Conservation (phyloP, 768 basidiomycete genomes). For the Cantharellus cinnabarinus region DNA sequence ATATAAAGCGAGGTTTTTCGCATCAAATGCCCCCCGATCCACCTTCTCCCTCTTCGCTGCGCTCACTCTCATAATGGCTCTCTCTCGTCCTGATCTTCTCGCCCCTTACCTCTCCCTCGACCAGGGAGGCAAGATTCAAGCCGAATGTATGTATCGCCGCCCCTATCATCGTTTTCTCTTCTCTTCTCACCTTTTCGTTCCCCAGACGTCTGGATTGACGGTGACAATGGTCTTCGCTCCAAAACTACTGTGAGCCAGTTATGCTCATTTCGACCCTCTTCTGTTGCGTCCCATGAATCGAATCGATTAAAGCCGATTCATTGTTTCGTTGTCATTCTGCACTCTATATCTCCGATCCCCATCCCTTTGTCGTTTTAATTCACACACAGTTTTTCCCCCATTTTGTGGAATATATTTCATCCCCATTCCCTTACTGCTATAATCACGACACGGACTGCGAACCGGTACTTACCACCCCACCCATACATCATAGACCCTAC, state of each 20-base stretch:
- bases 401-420: not conserved
- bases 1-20: not conserved
- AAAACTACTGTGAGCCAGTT: slow-evolving; percentile 59
- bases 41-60: too few species aligned
- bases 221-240: slow-evolving; percentile 80
- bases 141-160: slow-evolving; percentile 44
- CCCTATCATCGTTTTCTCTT: not conserved
- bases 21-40: not conserved
- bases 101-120: slow-evolving; percentile 72
- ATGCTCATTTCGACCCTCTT: too few species aligned
- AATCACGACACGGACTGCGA: slow-evolving; percentile 3
- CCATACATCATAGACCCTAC: slow-evolving; percentile 42
- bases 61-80: not conserved
- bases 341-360: too few species aligned
- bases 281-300: too few species aligned
- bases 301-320: too few species aligned
- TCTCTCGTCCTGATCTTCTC: slow-evolving; percentile 53
- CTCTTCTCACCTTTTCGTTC: not conserved
- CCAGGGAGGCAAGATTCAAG: slow-evolving; percentile 86
- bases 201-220: slow-evolving; percentile 95
- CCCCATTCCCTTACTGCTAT: slow-evolving; percentile 2
- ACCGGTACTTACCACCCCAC: not conserved
- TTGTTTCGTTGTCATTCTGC: too few species aligned
- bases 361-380: not conserved
- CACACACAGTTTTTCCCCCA: not conserved